Conservation (phyloP, 139 green algal species). For the Klebsormidium nitens region DNA sequence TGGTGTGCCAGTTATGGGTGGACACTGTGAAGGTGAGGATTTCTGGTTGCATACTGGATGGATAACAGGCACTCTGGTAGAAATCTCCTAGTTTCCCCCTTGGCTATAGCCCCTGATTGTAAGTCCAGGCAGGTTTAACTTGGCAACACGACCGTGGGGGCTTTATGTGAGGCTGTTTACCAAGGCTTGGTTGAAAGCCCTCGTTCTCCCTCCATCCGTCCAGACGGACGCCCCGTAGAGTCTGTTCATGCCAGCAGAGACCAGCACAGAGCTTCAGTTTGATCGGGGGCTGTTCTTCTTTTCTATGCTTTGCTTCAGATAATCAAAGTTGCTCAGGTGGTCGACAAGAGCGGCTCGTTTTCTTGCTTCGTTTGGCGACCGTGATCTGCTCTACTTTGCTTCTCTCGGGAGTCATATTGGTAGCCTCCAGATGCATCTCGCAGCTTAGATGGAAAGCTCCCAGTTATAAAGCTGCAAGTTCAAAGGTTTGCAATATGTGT, state of each 20-base stretch:
- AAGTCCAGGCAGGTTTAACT: not conserved
- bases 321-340: too few relatives aligned
- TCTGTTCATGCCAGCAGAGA: too few relatives aligned
- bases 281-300: too few relatives aligned
- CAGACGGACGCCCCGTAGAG: too few relatives aligned
- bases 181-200: not conserved
- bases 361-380: too few relatives aligned
- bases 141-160: not conserved
- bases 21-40: not conserved
- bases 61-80: not conserved
- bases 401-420: too few relatives aligned
- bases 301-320: too few relatives aligned
- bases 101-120: too few relatives aligned
- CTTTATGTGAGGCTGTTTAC: not conserved
- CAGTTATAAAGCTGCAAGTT: not conserved
- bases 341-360: too few relatives aligned
- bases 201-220: conserved; percentile 1
- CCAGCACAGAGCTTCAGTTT: too few relatives aligned
- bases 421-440: not conserved
- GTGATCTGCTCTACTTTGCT: too few relatives aligned
- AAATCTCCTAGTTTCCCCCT: not conserved
- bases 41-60: not conserved
- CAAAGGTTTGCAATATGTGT: not conserved
- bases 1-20: conserved; percentile 9
- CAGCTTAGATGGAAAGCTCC: not conserved